Conservation (phyloP, 441 rosid genomes). For the Jatropha multifida region DNA sequence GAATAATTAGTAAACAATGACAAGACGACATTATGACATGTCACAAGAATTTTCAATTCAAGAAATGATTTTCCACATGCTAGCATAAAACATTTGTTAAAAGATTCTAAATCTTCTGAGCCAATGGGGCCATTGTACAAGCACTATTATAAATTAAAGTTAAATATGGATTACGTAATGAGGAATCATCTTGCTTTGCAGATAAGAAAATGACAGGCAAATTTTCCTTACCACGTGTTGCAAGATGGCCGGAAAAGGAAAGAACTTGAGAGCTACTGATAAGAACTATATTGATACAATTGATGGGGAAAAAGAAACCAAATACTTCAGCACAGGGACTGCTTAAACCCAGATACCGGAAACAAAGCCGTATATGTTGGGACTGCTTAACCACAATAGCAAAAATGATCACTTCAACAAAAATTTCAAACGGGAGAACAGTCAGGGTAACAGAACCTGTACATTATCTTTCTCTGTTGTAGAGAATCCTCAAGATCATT, state of each 20-base stretch:
- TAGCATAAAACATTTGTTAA: background rate
- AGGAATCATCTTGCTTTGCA: background rate
- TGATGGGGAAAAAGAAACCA: background rate
- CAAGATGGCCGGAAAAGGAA: background rate
- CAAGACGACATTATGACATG: background rate
- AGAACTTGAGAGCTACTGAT: background rate
- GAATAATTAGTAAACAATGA: background rate
- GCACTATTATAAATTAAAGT: background rate
- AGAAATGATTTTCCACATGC: background rate
- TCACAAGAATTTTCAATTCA: background rate
- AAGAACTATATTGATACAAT: background rate
- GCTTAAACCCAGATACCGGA: background rate
- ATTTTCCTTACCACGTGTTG: background rate
- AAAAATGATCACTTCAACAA: background rate
- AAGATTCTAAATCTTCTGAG: background rate
- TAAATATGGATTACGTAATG: slow-evolving; percentile 9
- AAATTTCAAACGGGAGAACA: slow-evolving; percentile 7
- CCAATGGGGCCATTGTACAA: background rate
- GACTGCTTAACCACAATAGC: background rate
- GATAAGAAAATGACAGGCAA: background rate
- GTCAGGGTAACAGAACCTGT: background rate
- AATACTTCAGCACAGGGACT: background rate
- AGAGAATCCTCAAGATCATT: background rate
- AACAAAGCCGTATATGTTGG: background rate
- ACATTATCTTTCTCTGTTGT: background rate